phyloP scores from a whole-genome alignment of 2,329 filamentous ascomycete species.

The Arachnomyces sp. region DNA sequence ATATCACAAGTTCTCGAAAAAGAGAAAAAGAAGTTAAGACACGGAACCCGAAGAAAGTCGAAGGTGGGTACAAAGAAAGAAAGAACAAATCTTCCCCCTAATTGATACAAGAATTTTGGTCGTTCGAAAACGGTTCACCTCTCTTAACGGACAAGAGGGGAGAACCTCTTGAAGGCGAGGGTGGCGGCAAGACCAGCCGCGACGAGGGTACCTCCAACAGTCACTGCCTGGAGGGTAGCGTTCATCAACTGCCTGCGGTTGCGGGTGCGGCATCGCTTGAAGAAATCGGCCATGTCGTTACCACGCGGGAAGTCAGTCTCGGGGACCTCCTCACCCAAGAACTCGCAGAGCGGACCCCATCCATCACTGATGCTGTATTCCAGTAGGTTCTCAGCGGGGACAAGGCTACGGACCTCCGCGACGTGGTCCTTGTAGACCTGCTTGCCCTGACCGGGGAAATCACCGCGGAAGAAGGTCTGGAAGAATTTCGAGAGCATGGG shows the following conservation, averaged over 20 bases:
- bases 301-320: slow-evolving; percentile 44
- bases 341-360: slow-evolving; percentile 48
- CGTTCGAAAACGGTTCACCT: too few relatives aligned
- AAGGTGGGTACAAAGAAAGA: slow-evolving; percentile 4
- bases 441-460: slow-evolving; percentile 59
- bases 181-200: slow-evolving; percentile 36
- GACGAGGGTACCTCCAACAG: slow-evolving; percentile 41
- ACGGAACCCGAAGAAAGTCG: slow-evolving; percentile 3
- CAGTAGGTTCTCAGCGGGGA: slow-evolving; percentile 43
- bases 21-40: background rate
- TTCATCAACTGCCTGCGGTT: slow-evolving; percentile 51
- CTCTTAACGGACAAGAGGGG: slow-evolving; percentile 15
- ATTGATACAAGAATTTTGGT: background rate
- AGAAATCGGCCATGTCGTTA: slow-evolving; percentile 48
- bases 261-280: slow-evolving; percentile 44
- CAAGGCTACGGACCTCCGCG: slow-evolving; percentile 41
- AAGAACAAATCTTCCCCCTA: slow-evolving; percentile 6
- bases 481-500: slow-evolving; percentile 64
- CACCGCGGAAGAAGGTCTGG: slow-evolving; percentile 58
- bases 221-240: slow-evolving; percentile 42
- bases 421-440: slow-evolving; percentile 52
- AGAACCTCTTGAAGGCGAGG: slow-evolving; percentile 34
- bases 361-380: slow-evolving; percentile 48
- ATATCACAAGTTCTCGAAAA: slow-evolving; percentile 3
- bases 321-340: slow-evolving; percentile 45